Base-by-base conservation (phyloP, 1,284 basidiomycete genomes). In the Ustilago trichophora region DNA sequence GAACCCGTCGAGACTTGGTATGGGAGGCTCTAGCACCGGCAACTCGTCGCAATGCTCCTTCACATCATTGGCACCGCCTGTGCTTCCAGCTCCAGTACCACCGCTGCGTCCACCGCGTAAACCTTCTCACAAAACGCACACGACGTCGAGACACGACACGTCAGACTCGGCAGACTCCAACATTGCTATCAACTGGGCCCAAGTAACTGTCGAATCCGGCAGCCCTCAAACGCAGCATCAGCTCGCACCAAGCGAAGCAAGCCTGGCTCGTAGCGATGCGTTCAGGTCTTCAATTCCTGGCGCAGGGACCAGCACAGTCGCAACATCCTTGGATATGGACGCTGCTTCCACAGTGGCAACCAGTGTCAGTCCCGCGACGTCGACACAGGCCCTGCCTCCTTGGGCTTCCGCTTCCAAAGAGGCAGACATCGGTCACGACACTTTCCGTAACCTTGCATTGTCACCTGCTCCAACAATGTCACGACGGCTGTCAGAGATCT, bases 31-130 rank as follows among this genome's bases (percentile, higher is more conserved):
- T 2, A 31, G 27, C 26, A 50, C 44, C 1, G 40, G 27, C 27
- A 65, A 40, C 41, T 49, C 50, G 13, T 49, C 54, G 3, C 27
- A 49, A 29, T 36, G 46, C 4, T 55, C 56, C 7, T 66, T 59
- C 32, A 43, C 55, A 1, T 66, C 55, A 8, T 29, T 66, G 13
- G 56, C 51, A 10, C 58, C 51, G 24, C 46, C 58, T 12, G 22
- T 35, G 2, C 42, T 43, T 8, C 63, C 51, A 2, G 44, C 47
- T 3, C 63, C 56, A 3, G 36, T 66, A 4, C 56, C 63, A 19
- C 63, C 63, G 8, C 63, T 51, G 0, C 63, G 63, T 13, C 37
- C 33, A 19, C 47, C 52, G 4, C 42, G 51, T n/a, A 42, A 46
- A 4, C 43, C 43, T 1, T 46, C 43, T 1, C 34, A 36, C 10